Evolutionary conservation across 1,284 basidiomycete species (phyloP).

Genomic region (Entoloma clypeatum): DNA sequence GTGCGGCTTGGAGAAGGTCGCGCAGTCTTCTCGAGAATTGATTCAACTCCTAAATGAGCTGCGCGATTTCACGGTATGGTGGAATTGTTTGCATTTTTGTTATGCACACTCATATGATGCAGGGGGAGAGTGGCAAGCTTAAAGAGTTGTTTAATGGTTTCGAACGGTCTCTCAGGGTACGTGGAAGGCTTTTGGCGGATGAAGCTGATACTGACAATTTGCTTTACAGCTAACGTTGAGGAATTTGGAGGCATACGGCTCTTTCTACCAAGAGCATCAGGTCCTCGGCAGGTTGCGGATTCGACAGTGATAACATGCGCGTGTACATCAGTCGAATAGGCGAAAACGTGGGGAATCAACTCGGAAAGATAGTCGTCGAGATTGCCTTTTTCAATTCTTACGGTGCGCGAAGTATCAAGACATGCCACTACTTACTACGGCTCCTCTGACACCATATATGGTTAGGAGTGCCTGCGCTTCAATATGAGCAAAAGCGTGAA

Average conservation of each 20-base stretch:
- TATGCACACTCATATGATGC: background rate
- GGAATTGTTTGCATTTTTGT: background rate
- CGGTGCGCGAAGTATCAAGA: too few species aligned
- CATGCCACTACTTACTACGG: background rate
- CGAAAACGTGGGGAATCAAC: too few species aligned
- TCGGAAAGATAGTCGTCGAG: too few species aligned
- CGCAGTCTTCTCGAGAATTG: conserved; percentile 11
- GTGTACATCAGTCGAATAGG: too few species aligned
- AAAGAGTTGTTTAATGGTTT: conserved; percentile 12
- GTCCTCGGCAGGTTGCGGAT: too few species aligned
- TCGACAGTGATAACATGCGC: too few species aligned
- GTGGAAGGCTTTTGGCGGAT: background rate
- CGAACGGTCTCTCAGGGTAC: conserved; percentile 10
- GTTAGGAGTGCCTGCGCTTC: conserved; percentile 56
- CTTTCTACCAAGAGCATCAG: too few species aligned
- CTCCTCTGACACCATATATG: background rate
- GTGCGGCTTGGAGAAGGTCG: conserved; percentile 10
- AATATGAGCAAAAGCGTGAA: conserved; percentile 54
- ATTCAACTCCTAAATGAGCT: conserved; percentile 16
- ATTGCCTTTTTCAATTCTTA: conserved; percentile 15
- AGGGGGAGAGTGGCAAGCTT: conserved; percentile 15
- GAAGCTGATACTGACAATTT: background rate
- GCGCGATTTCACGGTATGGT: conserved; percentile 18
- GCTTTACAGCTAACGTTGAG: too few species aligned
- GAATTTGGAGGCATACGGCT: too few species aligned